phyloP scores from a whole-genome alignment of 2,329 filamentous ascomycete genomes.

The Cercospora berteroae region DNA sequence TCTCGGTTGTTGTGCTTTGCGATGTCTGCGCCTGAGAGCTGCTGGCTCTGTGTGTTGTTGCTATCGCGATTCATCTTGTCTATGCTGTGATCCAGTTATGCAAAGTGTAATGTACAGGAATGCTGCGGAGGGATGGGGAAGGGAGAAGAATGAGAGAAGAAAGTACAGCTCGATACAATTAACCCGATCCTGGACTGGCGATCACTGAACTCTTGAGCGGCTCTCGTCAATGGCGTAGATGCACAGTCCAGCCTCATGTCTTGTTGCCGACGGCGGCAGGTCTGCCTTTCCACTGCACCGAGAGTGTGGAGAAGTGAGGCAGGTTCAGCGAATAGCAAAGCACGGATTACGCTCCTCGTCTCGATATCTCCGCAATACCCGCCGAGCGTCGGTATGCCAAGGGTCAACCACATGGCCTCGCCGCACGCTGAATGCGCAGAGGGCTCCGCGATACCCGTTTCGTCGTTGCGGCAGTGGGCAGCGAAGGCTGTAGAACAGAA shows the following conservation, averaged over 20 bases:
- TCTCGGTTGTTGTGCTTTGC: conserved; percentile 75
- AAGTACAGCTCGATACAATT: conserved; percentile 6
- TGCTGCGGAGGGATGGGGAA: background rate
- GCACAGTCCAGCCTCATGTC: conserved; percentile 13
- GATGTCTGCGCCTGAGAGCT: conserved; percentile 52
- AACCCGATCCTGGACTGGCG: conserved; percentile 12
- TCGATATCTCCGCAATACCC: conserved; percentile 14
- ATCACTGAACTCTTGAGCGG: conserved; percentile 3
- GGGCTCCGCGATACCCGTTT: conserved; percentile 6
- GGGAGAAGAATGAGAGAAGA: background rate
- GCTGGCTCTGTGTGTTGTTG: conserved; percentile 42
- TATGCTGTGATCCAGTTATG: conserved; percentile 16
- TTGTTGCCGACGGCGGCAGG: conserved; percentile 11
- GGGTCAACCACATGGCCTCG: background rate
- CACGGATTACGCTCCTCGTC: background rate
- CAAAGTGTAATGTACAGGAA: conserved; percentile 1
- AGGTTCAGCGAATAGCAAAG: conserved; percentile 5
- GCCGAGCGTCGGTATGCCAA: background rate
- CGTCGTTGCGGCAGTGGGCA: background rate
- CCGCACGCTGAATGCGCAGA: background rate
- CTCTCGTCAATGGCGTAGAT: conserved; percentile 5
- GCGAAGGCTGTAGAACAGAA: background rate
- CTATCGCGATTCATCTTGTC: conserved; percentile 46
- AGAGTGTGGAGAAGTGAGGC: conserved; percentile 9
- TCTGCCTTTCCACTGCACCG: conserved; percentile 18